Conservation (phyloP, 768 basidiomycete species). For the Suillus occidentalis region DNA sequence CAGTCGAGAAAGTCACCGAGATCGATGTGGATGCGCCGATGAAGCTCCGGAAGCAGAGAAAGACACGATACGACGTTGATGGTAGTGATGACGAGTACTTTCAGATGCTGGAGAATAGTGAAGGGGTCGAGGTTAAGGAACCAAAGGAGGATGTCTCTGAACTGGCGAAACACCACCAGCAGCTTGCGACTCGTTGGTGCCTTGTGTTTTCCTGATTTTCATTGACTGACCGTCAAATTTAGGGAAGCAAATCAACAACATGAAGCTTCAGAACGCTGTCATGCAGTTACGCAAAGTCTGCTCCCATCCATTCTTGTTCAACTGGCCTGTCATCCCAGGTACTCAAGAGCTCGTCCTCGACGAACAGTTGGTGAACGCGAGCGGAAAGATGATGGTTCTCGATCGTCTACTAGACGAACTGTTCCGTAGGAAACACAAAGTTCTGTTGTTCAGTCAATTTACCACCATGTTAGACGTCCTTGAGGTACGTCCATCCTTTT, state of each 20-base stretch:
- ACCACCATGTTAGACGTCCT: conserved; percentile 96
- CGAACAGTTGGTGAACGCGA: conserved; percentile 78
- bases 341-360: conserved; percentile 43
- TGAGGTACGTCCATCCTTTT: conserved; percentile 50
- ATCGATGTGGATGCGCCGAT: conserved; percentile 34
- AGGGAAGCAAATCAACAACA: conserved; percentile 88
- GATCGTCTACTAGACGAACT: conserved; percentile 84
- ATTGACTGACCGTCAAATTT: background rate
- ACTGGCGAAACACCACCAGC: conserved; percentile 56
- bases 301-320: conserved; percentile 89
- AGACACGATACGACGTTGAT: conserved; percentile 51
- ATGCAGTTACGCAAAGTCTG: conserved; percentile 98
- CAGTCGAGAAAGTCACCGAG: conserved; percentile 17
- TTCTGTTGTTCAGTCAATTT: conserved; percentile 90
- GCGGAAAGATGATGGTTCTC: conserved; percentile 97
- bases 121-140: conserved; percentile 36
- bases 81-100: conserved; percentile 65
- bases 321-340: conserved; percentile 69
- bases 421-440: conserved; percentile 79
- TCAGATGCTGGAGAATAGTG: conserved; percentile 52
- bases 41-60: conserved; percentile 35
- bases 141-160: conserved; percentile 49
- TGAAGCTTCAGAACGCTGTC: conserved; percentile 90
- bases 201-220: conserved; percentile 12
- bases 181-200: conserved; percentile 59